A percentile compares a stretch with the other conserved stretches of the same genome.
phyloP scores from a whole-genome alignment of 208 protist species.

The Wallacemonas sp. region DNA sequence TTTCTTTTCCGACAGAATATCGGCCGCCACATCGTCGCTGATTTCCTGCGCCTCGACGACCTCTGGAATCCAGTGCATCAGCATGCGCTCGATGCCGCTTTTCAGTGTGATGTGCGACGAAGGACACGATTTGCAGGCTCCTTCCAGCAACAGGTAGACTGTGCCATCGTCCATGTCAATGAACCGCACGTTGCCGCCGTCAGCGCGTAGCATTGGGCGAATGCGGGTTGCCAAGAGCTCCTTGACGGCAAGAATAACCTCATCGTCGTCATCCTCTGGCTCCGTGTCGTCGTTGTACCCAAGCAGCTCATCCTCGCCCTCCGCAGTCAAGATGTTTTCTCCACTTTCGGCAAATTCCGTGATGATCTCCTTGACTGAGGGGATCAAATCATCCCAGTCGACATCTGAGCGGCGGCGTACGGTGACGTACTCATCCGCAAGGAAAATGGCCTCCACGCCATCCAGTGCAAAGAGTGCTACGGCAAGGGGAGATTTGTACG shows the following conservation, averaged over 20 bases:
- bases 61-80: constrained; percentile 95
- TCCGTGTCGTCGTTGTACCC: constrained; percentile 90
- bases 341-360: constrained; percentile 74
- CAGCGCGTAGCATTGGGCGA: constrained; percentile 86
- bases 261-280: constrained; percentile 85
- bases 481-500: constrained; percentile 77
- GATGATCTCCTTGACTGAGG: constrained; percentile 63
- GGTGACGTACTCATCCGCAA: constrained; percentile 87
- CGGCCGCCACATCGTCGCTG: constrained; percentile 74
- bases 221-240: constrained; percentile 90
- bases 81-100: constrained; percentile 93
- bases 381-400: constrained; percentile 60
- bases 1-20: constrained; percentile 77
- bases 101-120: constrained; percentile 90
- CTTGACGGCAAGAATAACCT: constrained; percentile 93
- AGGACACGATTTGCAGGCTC: constrained; percentile 88
- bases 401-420: constrained; percentile 53
- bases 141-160: constrained; percentile 89
- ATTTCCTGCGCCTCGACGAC: constrained; percentile 88
- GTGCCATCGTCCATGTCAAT: constrained; percentile 91
- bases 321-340: constrained; percentile 64
- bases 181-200: constrained; percentile 93
- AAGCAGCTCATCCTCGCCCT: constrained; percentile 60
- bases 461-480: constrained; percentile 66
- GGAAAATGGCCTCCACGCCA: constrained; percentile 69